Conservation (phyloP, 768 basidiomycete genomes). For the Lactarius quietus region DNA sequence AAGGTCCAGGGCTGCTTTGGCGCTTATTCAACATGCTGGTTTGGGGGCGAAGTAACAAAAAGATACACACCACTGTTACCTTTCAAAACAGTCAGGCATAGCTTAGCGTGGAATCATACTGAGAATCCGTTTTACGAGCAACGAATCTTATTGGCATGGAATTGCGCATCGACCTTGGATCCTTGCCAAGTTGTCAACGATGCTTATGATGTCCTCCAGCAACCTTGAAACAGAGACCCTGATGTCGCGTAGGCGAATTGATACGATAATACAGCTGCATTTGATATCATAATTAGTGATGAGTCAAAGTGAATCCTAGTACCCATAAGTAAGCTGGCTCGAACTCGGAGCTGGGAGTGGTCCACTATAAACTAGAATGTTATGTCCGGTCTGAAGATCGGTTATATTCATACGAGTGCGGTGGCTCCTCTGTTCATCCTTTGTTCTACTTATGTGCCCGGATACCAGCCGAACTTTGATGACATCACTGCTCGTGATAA, state of each 20-base stretch:
- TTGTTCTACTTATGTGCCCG: not conserved
- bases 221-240: not conserved
- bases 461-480: not conserved
- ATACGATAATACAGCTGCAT: not conserved
- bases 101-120: not conserved
- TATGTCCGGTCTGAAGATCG: not conserved
- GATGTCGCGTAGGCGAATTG: not conserved
- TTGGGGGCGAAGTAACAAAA: conserved; percentile 7
- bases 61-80: not conserved
- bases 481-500: not conserved
- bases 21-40: conserved; percentile 21
- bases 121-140: not conserved
- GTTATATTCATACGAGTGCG: not conserved
- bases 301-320: not conserved
- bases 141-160: not conserved
- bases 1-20: conserved; percentile 15
- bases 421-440: not conserved
- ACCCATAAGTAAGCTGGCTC: not conserved
- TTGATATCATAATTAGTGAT: not conserved
- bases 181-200: too few relatives aligned
- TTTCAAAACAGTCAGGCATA: not conserved
- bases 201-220: not conserved
- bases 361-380: not conserved
- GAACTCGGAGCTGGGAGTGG: too few relatives aligned
- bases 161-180: not conserved